phyloP scores from a whole-genome alignment of 163 green algal species.

The Trebouxiophyceae sp. region DNA sequence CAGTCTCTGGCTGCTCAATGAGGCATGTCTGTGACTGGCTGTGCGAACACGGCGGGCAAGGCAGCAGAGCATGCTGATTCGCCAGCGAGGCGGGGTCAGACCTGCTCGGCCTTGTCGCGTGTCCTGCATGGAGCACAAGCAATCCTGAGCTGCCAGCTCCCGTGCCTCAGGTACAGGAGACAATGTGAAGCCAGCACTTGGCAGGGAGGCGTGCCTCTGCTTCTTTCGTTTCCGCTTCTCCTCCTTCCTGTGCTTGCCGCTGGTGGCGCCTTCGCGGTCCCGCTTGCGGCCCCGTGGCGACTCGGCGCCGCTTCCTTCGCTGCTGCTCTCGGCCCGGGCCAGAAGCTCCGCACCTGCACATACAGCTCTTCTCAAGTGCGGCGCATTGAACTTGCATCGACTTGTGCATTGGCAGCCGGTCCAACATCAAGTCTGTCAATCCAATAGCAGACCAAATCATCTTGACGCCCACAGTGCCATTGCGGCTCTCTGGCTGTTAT shows the following conservation, averaged over 20 bases:
- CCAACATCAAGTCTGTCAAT: no score
- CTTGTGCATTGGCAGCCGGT: no score
- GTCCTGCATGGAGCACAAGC: background rate
- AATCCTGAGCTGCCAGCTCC: background rate
- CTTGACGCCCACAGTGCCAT: no score
- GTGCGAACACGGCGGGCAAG: background rate
- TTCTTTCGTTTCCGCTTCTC: background rate
- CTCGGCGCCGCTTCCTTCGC: background rate
- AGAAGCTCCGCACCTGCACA: background rate
- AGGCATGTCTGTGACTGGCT: background rate
- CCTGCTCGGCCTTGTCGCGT: background rate
- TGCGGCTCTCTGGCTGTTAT: no score
- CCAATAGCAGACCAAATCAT: no score
- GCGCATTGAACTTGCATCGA: no score
- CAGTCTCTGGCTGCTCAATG: background rate
- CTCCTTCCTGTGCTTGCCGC: background rate
- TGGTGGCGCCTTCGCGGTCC: background rate
- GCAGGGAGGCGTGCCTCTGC: background rate
- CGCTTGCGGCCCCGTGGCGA: background rate
- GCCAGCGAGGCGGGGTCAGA: background rate
- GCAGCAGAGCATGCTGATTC: background rate
- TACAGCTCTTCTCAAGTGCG: background rate
- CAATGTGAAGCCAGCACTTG: background rate
- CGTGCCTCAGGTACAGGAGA: background rate
- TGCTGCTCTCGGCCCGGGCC: background rate